phyloP scores from a whole-genome alignment of 2,329 filamentous ascomycete genomes.

The Hypoxylon sp. region DNA sequence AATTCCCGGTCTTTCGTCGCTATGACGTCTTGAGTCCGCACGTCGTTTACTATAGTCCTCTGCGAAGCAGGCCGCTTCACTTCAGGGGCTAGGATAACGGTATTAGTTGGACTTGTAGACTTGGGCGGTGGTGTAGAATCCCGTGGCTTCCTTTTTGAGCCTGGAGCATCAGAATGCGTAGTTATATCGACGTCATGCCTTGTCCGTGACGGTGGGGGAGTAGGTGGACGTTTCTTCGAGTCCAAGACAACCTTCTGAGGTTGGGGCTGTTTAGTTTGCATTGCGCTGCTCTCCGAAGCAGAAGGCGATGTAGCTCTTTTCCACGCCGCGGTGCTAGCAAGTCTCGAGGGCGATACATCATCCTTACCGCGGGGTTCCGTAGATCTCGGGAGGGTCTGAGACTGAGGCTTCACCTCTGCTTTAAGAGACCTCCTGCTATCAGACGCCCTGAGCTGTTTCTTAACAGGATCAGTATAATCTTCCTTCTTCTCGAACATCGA shows the following conservation, averaged over 20 bases:
- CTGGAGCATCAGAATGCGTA: slow-evolving; percentile 2
- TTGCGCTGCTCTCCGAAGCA: slow-evolving; percentile 3
- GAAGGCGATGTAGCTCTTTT: slow-evolving; percentile 32
- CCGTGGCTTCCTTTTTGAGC: slow-evolving; percentile 33
- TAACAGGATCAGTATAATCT: slow-evolving; percentile 39
- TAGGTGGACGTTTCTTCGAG: slow-evolving; percentile 35
- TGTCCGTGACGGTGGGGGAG: slow-evolving; percentile 38
- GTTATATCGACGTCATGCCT: slow-evolving; percentile 22
- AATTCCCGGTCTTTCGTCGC: slow-evolving; percentile 11
- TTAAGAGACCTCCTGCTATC: slow-evolving; percentile 46
- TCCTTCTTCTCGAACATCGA: slow-evolving; percentile 70
- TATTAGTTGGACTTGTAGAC: slow-evolving; percentile 29
- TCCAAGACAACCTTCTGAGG: neutral
- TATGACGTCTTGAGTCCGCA: slow-evolving; percentile 8
- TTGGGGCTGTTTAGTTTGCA: neutral
- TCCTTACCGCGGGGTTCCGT: slow-evolving; percentile 40
- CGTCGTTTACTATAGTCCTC: slow-evolving; percentile 32
- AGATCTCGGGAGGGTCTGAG: slow-evolving; percentile 46
- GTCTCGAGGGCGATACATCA: slow-evolving; percentile 37
- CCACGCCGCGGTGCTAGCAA: slow-evolving; percentile 34
- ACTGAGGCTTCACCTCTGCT: slow-evolving; percentile 37
- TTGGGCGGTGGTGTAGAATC: slow-evolving; percentile 39
- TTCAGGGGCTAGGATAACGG: slow-evolving; percentile 41
- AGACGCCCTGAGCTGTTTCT: slow-evolving; percentile 32
- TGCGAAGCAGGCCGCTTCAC: slow-evolving; percentile 39